phyloP scores from a whole-genome alignment of 495 filamentous ascomycete genomes.

The Trichoderma asperelloides region DNA sequence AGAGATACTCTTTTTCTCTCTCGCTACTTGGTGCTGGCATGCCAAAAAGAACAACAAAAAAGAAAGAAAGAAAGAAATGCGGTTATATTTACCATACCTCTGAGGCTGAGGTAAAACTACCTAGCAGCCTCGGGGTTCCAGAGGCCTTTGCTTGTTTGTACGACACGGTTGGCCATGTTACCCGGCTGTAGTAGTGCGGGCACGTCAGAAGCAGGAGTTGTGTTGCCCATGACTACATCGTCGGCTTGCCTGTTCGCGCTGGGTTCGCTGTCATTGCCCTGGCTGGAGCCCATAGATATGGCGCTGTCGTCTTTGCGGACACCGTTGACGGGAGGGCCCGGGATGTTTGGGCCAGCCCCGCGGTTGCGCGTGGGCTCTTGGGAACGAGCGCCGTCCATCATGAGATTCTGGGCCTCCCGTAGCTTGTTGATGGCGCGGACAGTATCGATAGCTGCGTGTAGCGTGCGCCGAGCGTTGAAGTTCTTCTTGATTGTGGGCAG shows the following conservation, averaged over 20 bases:
- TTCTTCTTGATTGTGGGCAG: slow-evolving; percentile 96
- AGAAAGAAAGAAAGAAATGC: no score
- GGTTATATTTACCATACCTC: no score
- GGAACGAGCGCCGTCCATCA: slow-evolving; percentile 59
- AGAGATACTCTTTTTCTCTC: no score
- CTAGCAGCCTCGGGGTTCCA: slow-evolving; percentile 18
- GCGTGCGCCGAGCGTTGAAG: slow-evolving; percentile 88
- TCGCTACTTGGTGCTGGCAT: no score
- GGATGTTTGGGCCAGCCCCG: not conserved
- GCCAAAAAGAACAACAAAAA: no score
- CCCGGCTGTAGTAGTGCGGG: slow-evolving; percentile 25
- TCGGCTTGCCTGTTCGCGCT: slow-evolving; percentile 14
- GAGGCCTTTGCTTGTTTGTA: slow-evolving; percentile 28
- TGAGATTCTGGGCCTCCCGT: slow-evolving; percentile 65
- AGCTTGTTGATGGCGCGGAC: slow-evolving; percentile 98
- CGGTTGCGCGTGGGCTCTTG: slow-evolving; percentile 25
- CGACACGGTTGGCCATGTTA: slow-evolving; percentile 21
- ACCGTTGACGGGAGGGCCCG: not conserved
- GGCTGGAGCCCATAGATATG: slow-evolving; percentile 19
- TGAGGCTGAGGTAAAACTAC: not conserved
- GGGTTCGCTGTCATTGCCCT: slow-evolving; percentile 18
- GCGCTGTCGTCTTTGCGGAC: slow-evolving; percentile 24
- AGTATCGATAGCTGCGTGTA: slow-evolving; percentile 96
- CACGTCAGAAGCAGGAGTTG: slow-evolving; percentile 16
- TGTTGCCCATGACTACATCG: slow-evolving; percentile 32